Percentiles rank a stretch among this genome's conserved stretches.
phyloP scores from a whole-genome alignment of 2,329 filamentous ascomycete species.

The Epicoccum sorghinum region DNA sequence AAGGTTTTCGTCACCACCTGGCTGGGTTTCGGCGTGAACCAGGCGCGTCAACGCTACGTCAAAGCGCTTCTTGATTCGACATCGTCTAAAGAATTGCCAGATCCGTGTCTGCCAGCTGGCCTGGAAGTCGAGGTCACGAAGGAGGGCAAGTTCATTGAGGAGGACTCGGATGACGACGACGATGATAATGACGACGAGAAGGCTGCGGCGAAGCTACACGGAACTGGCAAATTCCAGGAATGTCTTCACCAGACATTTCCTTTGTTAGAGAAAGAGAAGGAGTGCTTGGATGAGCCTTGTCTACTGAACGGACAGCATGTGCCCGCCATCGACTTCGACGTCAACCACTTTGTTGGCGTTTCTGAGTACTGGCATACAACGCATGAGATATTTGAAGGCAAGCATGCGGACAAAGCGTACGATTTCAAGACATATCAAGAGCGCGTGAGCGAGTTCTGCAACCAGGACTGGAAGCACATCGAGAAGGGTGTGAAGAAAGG shows the following conservation, averaged over 20 bases:
- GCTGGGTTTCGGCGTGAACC: slow-evolving; percentile 96
- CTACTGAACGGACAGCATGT: slow-evolving; percentile 90
- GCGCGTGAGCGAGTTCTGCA: slow-evolving; percentile 84
- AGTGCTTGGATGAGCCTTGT: slow-evolving; percentile 83
- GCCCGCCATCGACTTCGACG: slow-evolving; percentile 92
- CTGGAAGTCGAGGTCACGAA: slow-evolving; percentile 74
- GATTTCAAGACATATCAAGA: slow-evolving; percentile 89
- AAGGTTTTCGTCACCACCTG: slow-evolving; percentile 94
- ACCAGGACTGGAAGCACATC: slow-evolving; percentile 80
- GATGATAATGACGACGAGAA: slow-evolving; percentile 37
- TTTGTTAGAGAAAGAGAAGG: slow-evolving; percentile 84
- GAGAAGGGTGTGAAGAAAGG: slow-evolving; percentile 67
- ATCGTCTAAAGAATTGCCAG: slow-evolving; percentile 72
- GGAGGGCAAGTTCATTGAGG: slow-evolving; percentile 66
- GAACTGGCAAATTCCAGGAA: slow-evolving; percentile 85
- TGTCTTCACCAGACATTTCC: slow-evolving; percentile 84
- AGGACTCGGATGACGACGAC: slow-evolving; percentile 50
- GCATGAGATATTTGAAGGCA: slow-evolving; percentile 85
- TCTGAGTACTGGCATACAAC: slow-evolving; percentile 99
- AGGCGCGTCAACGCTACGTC: slow-evolving; percentile 87
- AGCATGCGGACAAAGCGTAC: slow-evolving; percentile 78
- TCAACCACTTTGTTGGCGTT: slow-evolving; percentile 97
- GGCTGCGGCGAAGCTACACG: slow-evolving; percentile 65
- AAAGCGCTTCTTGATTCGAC: slow-evolving; percentile 73
- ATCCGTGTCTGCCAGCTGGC: slow-evolving; percentile 86